Evolutionary conservation across 257 asterid species (phyloP).

Genomic region (Parsonsia alboflavescens): DNA sequence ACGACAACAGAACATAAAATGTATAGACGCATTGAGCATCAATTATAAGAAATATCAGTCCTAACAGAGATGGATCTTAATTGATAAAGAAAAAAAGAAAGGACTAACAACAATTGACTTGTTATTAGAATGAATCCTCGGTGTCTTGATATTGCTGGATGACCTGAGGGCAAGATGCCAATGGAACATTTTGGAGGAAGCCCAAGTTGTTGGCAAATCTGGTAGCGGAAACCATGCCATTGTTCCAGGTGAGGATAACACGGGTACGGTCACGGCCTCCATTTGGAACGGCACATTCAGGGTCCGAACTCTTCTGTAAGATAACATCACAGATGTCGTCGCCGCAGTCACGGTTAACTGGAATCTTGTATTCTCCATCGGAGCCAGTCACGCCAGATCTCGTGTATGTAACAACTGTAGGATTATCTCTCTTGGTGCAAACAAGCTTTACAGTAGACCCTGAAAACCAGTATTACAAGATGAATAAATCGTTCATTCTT

Average conservation of each 20-base stretch:
- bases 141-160: conserved; percentile 58
- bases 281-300: conserved; percentile 37
- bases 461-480: conserved; percentile 18
- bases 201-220: conserved; percentile 70
- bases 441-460: conserved; percentile 48
- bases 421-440: conserved; percentile 42
- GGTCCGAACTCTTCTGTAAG: conserved; percentile 44
- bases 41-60: conserved; percentile 11
- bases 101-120: not conserved
- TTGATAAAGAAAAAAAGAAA: not conserved
- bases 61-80: not conserved
- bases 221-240: conserved; percentile 48
- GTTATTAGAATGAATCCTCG: conserved; percentile 24
- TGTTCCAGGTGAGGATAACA: conserved; percentile 62
- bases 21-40: conserved; percentile 1
- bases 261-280: conserved; percentile 72
- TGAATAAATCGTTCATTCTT: no score
- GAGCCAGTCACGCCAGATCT: conserved; percentile 34
- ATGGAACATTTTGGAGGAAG: conserved; percentile 36
- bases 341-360: conserved; percentile 48
- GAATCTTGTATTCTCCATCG: conserved; percentile 43
- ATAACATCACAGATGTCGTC: conserved; percentile 59
- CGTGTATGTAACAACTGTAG: conserved; percentile 26
- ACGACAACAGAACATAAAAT: conserved; percentile 6
- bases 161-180: conserved; percentile 55